Evolutionary conservation across 2,329 filamentous ascomycete species (phyloP).

Genomic region (Hymenoscyphus scutula): DNA sequence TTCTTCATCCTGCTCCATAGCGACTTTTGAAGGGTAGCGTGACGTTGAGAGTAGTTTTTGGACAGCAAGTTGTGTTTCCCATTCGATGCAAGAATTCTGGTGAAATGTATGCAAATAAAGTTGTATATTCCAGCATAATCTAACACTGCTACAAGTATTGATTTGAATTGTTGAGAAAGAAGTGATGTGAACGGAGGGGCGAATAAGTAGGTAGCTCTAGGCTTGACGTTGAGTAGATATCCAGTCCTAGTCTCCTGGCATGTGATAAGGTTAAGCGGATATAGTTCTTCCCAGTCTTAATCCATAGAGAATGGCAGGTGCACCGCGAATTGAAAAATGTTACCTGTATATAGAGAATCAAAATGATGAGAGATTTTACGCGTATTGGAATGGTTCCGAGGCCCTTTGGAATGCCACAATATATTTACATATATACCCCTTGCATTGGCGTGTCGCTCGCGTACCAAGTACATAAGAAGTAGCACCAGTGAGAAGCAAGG

Average conservation of each 20-base stretch:
- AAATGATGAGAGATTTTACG: too few species aligned
- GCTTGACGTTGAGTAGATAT: conserved; percentile 8
- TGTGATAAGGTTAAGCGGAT: conserved; percentile 2
- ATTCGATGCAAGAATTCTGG: conserved; percentile 7
- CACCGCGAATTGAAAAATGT: background rate
- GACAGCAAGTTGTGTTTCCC: background rate
- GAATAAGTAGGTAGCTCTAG: conserved; percentile 11
- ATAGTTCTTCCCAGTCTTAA: background rate
- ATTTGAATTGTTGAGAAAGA: conserved; percentile 12
- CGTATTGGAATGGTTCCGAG: background rate
- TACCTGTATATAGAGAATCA: too few species aligned
- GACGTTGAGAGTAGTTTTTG: background rate
- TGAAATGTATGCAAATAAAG: background rate
- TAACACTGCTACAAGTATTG: background rate
- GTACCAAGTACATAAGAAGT: too few species aligned
- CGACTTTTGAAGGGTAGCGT: conserved; percentile 11
- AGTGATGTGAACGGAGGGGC: conserved; percentile 10
- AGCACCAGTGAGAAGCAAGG: too few species aligned
- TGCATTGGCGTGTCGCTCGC: background rate
- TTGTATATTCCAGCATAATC: conserved; percentile 8
- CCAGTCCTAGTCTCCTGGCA: background rate
- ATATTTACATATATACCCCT: background rate
- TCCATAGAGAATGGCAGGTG: background rate
- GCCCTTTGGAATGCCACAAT: background rate
- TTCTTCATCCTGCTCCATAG: conserved; percentile 31